These are phyloP conservation scores for Parastagonospora nodorum DNA, from an alignment of 2,329 filamentous ascomycete species.

Conservation along the genomic window DNA sequence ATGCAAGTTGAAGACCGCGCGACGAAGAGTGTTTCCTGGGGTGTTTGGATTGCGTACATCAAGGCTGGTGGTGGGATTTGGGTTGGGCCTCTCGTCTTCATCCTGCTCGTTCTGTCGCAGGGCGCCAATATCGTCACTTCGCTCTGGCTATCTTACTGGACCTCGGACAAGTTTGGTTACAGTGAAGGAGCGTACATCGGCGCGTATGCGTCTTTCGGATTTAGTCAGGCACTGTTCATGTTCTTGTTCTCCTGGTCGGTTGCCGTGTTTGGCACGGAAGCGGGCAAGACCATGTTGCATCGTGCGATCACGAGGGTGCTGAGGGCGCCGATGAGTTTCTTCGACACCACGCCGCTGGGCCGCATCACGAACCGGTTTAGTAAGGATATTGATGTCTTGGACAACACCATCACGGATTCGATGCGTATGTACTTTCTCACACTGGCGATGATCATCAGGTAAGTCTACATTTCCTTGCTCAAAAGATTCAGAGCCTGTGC, in stretches of 20 bases:
- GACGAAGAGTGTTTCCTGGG: conserved; percentile 77
- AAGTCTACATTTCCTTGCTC: conserved; percentile 7
- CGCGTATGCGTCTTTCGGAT: conserved; percentile 32
- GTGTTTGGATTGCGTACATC: conserved; percentile 79
- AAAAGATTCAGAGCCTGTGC: background rate
- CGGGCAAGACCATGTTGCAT: conserved; percentile 81
- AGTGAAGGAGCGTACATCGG: conserved; percentile 74
- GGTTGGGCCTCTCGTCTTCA: conserved; percentile 67
- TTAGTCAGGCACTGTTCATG: conserved; percentile 50
- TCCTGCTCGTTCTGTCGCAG: conserved; percentile 73
- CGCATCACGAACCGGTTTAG: conserved; percentile 97
- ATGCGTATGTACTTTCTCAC: conserved; percentile 94
- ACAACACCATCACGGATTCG: conserved; percentile 85
- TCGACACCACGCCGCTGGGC: conserved; percentile 93
- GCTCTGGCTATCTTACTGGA: conserved; percentile 95
- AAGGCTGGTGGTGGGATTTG: conserved; percentile 73
- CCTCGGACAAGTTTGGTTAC: conserved; percentile 74
- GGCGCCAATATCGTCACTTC: conserved; percentile 85
- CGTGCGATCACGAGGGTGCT: conserved; percentile 77
- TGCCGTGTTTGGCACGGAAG: conserved; percentile 77
- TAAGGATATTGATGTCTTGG: conserved; percentile 94
- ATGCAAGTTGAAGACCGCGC: conserved; percentile 79
- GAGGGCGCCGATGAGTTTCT: conserved; percentile 80
- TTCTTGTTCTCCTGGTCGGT: conserved; percentile 81
- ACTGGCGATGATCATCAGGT: conserved; percentile 73